Base-by-base conservation (phyloP, 2,329 filamentous ascomycete species). In the Pseudocercospora eumusae region DNA sequence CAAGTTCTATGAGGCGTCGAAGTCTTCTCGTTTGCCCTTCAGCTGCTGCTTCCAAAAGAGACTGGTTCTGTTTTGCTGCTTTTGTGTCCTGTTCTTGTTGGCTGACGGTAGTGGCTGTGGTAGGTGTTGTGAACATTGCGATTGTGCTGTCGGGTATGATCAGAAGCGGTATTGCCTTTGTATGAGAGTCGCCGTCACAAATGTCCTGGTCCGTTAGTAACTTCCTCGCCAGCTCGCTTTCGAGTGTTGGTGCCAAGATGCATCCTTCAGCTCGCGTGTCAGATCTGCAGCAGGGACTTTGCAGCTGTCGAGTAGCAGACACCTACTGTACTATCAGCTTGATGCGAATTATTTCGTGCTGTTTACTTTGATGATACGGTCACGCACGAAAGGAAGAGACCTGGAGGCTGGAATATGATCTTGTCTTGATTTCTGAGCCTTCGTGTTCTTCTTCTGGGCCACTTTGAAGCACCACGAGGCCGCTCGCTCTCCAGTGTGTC, bases 21-120 rank as follows among this genome's bases (percentile, higher is more conserved):
- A 62, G 44, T 13, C 62, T 55, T 42, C 33, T 33, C 3, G 58
- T 54, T 36, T 64, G 63, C 36, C 63, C 63, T 27, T 62, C 60
- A 2, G 53, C 57, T 13, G 60, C 60, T 9, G 63, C 63, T 33
- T 55, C 44, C 10, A 54, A 42, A 33, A 23, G 21, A 18, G 49
- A 18, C 15, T 31, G 33, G 9, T 49, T 27, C 18, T 23, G 44
- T 9, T 45, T 49, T n/a, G 21, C 31, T 2, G 45, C 20, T 1
- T 31, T 55, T 25, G 59, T 40, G 28, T 64, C 62, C 7, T 59
- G 58, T n/a, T 49, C 31, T 28, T 33, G 56, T 36, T 62, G 56
- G 13, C 28, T 49, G 33, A 53, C 15, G 4, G 54, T 58, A 59
- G 42, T 61, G 45, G 0, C 27, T 57, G 18, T 63, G 25, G 27